phyloP scores from a whole-genome alignment of 2,329 filamentous ascomycete genomes.

The Nakataea oryzae region DNA sequence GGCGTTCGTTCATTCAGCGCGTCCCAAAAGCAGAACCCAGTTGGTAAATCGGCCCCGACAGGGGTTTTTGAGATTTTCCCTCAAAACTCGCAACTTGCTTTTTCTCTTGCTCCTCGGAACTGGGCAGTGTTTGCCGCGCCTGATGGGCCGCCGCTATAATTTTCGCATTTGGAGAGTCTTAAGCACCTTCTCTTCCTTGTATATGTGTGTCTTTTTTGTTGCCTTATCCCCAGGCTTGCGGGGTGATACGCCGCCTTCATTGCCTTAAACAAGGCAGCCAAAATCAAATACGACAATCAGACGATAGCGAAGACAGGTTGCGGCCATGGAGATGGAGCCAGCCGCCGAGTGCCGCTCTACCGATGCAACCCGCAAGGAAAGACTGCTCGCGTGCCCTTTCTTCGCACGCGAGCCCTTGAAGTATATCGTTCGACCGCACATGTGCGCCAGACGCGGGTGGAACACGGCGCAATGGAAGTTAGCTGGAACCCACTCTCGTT shows the following conservation, averaged over 20 bases:
- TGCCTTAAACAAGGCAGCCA: background rate
- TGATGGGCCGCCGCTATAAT: no score
- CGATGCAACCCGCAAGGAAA: background rate
- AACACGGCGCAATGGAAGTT: background rate
- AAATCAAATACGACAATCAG: background rate
- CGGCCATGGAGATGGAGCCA: background rate
- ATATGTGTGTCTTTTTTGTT: no score
- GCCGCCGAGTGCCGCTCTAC: background rate
- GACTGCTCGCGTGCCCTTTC: background rate
- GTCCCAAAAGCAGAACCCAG: no score
- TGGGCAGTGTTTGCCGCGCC: no score
- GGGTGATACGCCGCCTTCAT: background rate
- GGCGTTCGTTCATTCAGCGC: background rate
- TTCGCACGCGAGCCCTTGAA: background rate
- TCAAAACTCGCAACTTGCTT: background rate
- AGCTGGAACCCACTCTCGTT: no score
- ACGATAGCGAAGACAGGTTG: background rate
- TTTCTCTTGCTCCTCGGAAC: background rate
- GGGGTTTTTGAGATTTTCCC: background rate
- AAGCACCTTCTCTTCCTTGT: no score
- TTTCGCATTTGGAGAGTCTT: no score
- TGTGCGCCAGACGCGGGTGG: background rate
- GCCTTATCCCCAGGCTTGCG: no score
- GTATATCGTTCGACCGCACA: background rate
- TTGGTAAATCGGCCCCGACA: no score